A percentile compares a stretch with the other conserved stretches of the same genome.
These are phyloP conservation scores for Barnettozyma californica DNA, from an alignment of 805 yeast species.

Conservation along the genomic window DNA sequence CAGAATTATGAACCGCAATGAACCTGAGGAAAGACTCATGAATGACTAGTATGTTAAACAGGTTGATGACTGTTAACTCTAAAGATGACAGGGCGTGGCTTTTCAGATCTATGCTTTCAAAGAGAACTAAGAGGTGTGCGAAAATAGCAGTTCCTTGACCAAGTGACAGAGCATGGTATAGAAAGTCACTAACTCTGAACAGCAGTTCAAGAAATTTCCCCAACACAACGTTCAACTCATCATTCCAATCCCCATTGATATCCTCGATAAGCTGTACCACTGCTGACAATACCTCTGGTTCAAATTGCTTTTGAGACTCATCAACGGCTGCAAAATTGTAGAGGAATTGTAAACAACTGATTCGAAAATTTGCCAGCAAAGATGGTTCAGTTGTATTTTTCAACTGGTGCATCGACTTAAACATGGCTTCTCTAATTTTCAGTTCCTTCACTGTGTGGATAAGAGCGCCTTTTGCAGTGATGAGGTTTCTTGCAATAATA, in stretches of 20 bases:
- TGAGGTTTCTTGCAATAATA: slow-evolving; percentile 44
- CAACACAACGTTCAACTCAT: slow-evolving; percentile 7
- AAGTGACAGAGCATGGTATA: slow-evolving; percentile 17
- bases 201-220: slow-evolving; percentile 14
- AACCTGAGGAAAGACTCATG: slow-evolving; percentile 34
- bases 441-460: slow-evolving; percentile 21
- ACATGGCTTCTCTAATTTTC: slow-evolving; percentile 3
- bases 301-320: slow-evolving; percentile 7
- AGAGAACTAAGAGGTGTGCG: slow-evolving; percentile 10
- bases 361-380: slow-evolving; percentile 1
- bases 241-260: background rate
- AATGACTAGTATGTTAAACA: slow-evolving; percentile 25
- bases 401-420: background rate
- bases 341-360: slow-evolving; percentile 14
- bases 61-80: slow-evolving; percentile 22
- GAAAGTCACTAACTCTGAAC: slow-evolving; percentile 13
- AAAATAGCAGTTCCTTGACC: slow-evolving; percentile 17
- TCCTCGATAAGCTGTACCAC: slow-evolving; percentile 7
- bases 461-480: slow-evolving; percentile 28
- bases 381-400: background rate
- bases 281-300: slow-evolving; percentile 7
- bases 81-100: slow-evolving; percentile 12
- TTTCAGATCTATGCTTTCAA: slow-evolving; percentile 15
- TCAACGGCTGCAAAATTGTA: slow-evolving; percentile 12
- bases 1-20: slow-evolving; percentile 16